phyloP scores from a whole-genome alignment of 164 flowering plant genomes.

The Piper betle region DNA sequence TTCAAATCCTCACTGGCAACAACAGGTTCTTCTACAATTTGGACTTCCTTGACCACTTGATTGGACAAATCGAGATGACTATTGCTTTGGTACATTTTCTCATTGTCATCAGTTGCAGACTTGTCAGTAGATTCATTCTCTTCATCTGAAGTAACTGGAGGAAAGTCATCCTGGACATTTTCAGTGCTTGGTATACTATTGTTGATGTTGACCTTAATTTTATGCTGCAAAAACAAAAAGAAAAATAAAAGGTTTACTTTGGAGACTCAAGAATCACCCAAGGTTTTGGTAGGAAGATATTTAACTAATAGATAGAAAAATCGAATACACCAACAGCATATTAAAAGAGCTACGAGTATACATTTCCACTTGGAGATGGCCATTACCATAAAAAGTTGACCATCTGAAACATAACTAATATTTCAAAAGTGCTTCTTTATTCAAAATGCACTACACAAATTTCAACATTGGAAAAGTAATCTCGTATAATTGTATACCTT shows the following conservation, averaged over 20 bases:
- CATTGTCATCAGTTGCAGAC: conserved; percentile 6
- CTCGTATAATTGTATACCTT: conserved; percentile 37
- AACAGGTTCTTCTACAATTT: conserved; percentile 12
- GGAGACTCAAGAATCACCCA: neutral
- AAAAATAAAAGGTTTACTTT: neutral
- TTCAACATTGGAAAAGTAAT: neutral
- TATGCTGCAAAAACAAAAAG: conserved; percentile 32
- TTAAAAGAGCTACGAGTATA: neutral
- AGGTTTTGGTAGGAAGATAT: neutral
- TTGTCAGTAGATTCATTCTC: conserved; percentile 32
- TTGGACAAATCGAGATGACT: conserved; percentile 18
- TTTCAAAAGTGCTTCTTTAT: neutral
- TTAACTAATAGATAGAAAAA: neutral
- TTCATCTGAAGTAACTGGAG: conserved; percentile 30
- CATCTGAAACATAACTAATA: neutral
- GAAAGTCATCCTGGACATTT: conserved; percentile 30
- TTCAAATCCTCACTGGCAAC: conserved; percentile 18
- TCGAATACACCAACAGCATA: neutral
- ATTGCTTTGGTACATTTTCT: conserved; percentile 11
- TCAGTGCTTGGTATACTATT: conserved; percentile 27
- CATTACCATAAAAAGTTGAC: no score
- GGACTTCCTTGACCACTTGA: conserved; percentile 19
- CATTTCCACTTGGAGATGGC: no score
- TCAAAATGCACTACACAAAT: neutral
- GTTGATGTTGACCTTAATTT: conserved; percentile 34